phyloP scores from a whole-genome alignment of 1,139 yeast species.

The Pichia sp. region DNA sequence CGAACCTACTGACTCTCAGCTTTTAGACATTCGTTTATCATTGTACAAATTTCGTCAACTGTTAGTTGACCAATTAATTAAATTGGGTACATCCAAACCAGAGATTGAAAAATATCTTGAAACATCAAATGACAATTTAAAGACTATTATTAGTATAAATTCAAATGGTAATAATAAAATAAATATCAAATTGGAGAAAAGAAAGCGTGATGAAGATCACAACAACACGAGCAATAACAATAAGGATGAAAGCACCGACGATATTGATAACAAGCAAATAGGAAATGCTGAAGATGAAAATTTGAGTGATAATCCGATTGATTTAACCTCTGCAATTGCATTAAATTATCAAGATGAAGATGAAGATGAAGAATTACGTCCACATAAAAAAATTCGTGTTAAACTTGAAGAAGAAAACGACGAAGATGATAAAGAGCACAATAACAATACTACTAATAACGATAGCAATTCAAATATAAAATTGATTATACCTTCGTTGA shows the following conservation, averaged over 20 bases:
- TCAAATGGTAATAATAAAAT: too few species aligned
- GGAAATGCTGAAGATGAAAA: too few species aligned
- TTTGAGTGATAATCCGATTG: neutral
- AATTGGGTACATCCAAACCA: too few species aligned
- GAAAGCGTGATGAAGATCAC: too few species aligned
- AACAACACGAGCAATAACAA: neutral
- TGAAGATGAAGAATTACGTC: constrained; percentile 16
- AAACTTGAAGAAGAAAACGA: constrained; percentile 19
- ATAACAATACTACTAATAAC: constrained; percentile 12
- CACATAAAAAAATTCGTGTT: constrained; percentile 14
- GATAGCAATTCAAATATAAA: neutral
- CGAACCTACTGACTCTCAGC: too few species aligned
- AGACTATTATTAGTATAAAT: too few species aligned
- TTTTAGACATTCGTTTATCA: too few species aligned
- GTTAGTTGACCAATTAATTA: too few species aligned
- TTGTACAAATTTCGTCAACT: too few species aligned
- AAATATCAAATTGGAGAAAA: too few species aligned
- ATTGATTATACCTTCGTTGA: neutral
- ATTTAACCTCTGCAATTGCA: neutral
- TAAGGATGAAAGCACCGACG: neutral
- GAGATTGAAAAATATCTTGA: too few species aligned
- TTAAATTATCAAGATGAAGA: constrained; percentile 4
- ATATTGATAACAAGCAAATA: neutral
- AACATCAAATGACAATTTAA: too few species aligned
- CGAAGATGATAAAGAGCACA: constrained; percentile 20